Conservation (phyloP, 2,329 filamentous ascomycete genomes). For the Apiospora saccharicola region DNA sequence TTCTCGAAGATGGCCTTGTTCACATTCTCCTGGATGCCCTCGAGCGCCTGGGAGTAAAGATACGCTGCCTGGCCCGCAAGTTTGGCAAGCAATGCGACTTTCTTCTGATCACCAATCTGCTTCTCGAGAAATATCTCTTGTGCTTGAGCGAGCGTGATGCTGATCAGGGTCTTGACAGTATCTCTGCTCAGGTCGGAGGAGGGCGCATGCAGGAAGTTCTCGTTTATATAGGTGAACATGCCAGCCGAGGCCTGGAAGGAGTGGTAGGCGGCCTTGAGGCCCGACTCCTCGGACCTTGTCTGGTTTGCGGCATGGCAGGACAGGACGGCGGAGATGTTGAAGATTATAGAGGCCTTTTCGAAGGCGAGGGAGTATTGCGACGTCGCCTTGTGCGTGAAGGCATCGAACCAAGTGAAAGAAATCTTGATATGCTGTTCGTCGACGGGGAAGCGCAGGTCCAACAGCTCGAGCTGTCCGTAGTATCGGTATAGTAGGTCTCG, state of each 20-base stretch:
- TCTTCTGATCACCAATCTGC: conserved; percentile 91
- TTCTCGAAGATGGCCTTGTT: conserved; percentile 92
- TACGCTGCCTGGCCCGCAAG: conserved; percentile 89
- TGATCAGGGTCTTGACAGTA: conserved; percentile 93
- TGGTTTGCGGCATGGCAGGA: conserved; percentile 96
- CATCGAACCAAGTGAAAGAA: conserved; percentile 98
- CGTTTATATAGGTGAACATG: conserved; percentile 99
- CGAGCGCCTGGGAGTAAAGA: conserved; percentile 85
- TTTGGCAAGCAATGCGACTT: conserved; percentile 89
- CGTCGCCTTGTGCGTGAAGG: conserved; percentile 98
- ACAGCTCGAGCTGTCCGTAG: conserved; percentile 93
- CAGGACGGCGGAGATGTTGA: conserved; percentile 97
- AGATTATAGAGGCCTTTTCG: conserved; percentile 98
- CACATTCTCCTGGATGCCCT: conserved; percentile 93
- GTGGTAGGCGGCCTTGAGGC: conserved; percentile 95
- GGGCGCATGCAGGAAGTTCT: conserved; percentile 97
- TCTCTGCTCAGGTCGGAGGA: conserved; percentile 95
- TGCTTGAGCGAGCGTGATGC: conserved; percentile 91
- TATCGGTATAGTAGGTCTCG: conserved; percentile 95
- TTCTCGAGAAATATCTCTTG: conserved; percentile 99
- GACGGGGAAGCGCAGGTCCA: conserved; percentile 94
- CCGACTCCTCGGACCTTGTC: conserved; percentile 88
- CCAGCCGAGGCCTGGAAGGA: conserved; percentile 97
- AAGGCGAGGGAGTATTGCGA: conserved; percentile 96
- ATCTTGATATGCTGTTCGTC: conserved; percentile 99